These are phyloP conservation scores for Xylaria cubensis DNA, from an alignment of 495 filamentous ascomycete genomes.

Conservation along the genomic window DNA sequence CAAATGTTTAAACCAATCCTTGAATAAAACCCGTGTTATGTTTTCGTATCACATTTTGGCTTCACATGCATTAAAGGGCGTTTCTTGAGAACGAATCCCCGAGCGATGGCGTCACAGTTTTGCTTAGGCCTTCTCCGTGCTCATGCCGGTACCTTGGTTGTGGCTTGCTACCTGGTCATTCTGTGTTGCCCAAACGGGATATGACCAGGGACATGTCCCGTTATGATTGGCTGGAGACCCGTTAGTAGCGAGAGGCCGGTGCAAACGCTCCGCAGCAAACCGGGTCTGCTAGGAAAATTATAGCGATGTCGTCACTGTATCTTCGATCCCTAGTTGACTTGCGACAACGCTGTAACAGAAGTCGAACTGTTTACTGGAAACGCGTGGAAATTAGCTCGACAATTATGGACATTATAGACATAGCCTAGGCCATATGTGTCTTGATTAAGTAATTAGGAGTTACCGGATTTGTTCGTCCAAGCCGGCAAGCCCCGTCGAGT, in stretches of 20 bases:
- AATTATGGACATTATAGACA: background rate
- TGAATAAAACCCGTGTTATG: background rate
- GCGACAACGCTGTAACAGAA: slow-evolving; percentile 1
- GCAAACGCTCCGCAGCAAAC: slow-evolving; percentile 22
- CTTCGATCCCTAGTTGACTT: slow-evolving; percentile 9
- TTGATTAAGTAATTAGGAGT: background rate
- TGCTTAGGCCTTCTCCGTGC: background rate
- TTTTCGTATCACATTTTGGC: slow-evolving; percentile 2
- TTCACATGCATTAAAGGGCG: slow-evolving; percentile 4
- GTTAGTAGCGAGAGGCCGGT: background rate
- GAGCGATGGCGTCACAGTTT: slow-evolving; percentile 17
- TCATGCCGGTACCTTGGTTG: background rate
- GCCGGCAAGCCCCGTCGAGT: background rate
- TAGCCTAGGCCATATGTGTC: background rate
- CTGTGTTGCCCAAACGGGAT: slow-evolving; percentile 19
- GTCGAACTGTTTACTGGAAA: background rate
- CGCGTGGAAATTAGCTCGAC: background rate
- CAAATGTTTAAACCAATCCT: background rate
- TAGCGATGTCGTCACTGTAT: slow-evolving; percentile 15
- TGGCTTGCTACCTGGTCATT: background rate
- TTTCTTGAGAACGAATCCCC: background rate
- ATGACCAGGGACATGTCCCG: background rate
- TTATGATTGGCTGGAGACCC: background rate
- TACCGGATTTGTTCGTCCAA: background rate
- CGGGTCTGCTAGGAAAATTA: background rate